Conservation (phyloP, 2,329 filamentous ascomycete species). For the Fusarium equiseti region DNA sequence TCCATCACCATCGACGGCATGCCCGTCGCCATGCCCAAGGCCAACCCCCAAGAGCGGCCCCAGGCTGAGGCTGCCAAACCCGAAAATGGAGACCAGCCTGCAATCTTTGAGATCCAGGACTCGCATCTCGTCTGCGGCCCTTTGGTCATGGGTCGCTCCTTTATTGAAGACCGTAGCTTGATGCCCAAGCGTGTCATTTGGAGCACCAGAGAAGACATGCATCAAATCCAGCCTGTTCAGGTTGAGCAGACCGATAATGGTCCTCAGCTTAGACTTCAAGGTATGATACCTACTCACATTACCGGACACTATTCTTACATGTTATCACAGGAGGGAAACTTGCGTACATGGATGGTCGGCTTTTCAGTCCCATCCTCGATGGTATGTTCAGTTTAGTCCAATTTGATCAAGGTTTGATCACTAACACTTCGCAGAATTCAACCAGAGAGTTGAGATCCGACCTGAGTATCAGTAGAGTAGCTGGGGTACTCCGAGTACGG, state of each 20-base stretch:
- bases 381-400: neutral
- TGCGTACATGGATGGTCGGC: neutral
- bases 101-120: neutral
- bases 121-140: neutral
- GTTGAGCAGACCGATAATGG: neutral
- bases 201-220: neutral
- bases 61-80: too few relatives aligned
- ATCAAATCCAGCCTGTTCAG: neutral
- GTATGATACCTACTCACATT: neutral
- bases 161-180: constrained; percentile 7
- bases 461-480: neutral
- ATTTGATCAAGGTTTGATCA: accelerated
- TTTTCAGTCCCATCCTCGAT: neutral
- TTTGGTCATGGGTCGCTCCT: neutral
- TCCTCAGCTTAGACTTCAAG: constrained; percentile 4
- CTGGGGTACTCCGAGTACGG: too few relatives aligned
- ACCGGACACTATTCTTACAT: neutral
- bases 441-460: neutral
- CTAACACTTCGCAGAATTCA: neutral
- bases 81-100: accelerated
- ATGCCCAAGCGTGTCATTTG: constrained; percentile 19
- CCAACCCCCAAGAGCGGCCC: accelerated
- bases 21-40: neutral
- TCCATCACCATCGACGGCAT: neutral
- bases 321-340: neutral